These are phyloP conservation scores for Diplodia intermedia DNA, from an alignment of 2,329 filamentous ascomycete genomes.

Conservation along the genomic window DNA sequence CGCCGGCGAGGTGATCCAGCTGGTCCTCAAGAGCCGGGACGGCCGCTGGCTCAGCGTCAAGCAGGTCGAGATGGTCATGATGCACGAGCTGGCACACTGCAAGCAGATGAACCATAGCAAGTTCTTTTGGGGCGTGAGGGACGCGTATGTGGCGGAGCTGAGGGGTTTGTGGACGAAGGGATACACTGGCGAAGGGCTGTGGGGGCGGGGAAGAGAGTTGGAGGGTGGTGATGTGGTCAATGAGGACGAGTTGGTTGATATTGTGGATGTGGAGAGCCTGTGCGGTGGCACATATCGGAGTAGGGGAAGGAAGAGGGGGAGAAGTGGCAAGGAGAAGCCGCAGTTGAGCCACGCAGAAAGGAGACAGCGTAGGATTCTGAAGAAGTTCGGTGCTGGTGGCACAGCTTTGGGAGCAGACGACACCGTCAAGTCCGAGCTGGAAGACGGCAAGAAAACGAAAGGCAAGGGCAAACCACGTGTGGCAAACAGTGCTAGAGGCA, in stretches of 20 bases:
- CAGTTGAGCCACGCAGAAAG: conserved; percentile 72
- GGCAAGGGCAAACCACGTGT: conserved; percentile 69
- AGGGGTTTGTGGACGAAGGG: conserved; percentile 70
- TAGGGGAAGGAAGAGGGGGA: conserved; percentile 42
- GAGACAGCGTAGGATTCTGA: conserved; percentile 74
- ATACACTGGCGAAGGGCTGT: conserved; percentile 83
- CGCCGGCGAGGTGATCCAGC: conserved; percentile 82
- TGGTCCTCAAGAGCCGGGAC: conserved; percentile 75
- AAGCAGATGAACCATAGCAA: conserved; percentile 90
- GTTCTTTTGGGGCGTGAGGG: conserved; percentile 80
- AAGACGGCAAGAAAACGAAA: conserved; percentile 67
- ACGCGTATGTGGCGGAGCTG: conserved; percentile 75
- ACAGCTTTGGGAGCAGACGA: conserved; percentile 73
- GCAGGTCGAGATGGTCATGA: conserved; percentile 94
- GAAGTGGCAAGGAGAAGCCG: conserved; percentile 42
- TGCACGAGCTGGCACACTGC: conserved; percentile 88
- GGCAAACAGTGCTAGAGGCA: conserved; percentile 74
- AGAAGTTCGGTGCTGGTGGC: conserved; percentile 78
- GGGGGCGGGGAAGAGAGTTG: conserved; percentile 74
- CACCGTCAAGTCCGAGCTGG: conserved; percentile 67
- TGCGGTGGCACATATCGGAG: conserved; percentile 79
- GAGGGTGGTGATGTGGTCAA: conserved; percentile 58
- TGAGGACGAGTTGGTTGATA: conserved; percentile 68
- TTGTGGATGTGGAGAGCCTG: conserved; percentile 69
- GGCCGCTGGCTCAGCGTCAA: conserved; percentile 77